Evolutionary conservation across 2,329 filamentous ascomycete genomes (phyloP), one percentile per base, ranked within the genome.

Genomic region (Dactylellina leptospora): DNA sequence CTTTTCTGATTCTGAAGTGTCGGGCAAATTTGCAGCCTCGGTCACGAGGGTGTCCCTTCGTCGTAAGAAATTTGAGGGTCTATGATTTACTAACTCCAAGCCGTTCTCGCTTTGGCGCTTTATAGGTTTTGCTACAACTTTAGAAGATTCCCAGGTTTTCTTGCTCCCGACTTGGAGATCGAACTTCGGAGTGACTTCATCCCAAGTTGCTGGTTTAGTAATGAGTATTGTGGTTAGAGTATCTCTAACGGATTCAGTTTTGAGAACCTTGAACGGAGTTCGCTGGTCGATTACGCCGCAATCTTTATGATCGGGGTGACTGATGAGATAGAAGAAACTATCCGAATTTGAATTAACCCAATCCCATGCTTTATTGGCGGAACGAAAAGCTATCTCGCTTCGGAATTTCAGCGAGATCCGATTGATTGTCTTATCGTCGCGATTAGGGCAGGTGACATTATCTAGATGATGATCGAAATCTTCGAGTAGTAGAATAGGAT

Each of bases 391-490:
- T 18, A 50, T 16, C n/a, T 58, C 44, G n/a, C 30, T 66, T 18
- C 22, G 36, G 33, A 58, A 66, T n/a, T 56, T 66, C 28, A 66
- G 16, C 4, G 51, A 36, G 9, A 58, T 50, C 3, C 30, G 38
- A n/a, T n/a, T n/a, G n/a, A n/a, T n/a, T n/a, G n/a, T n/a, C n/a
- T n/a, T n/a, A n/a, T n/a, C n/a, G 13, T 66, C 61, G 10, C 51
- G 16, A n/a, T 66, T 30, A 3, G 50, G 53, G 18, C 60, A 64
- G 22, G 48, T 56, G 13, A 48, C 56, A 20, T 25, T 47, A 20
- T 55, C 50, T 18, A 50, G 55, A 11, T 55, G 50, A 10, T 64
- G 47, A 20, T 64, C 60, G 16, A 64, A 64, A 18, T 40, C 56
- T 22, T 64, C 60, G 4, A 64, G 11, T 1, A 64, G 27, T 6